Conservation (phyloP, 208 protist genomes). For the Lotmaria passim region DNA sequence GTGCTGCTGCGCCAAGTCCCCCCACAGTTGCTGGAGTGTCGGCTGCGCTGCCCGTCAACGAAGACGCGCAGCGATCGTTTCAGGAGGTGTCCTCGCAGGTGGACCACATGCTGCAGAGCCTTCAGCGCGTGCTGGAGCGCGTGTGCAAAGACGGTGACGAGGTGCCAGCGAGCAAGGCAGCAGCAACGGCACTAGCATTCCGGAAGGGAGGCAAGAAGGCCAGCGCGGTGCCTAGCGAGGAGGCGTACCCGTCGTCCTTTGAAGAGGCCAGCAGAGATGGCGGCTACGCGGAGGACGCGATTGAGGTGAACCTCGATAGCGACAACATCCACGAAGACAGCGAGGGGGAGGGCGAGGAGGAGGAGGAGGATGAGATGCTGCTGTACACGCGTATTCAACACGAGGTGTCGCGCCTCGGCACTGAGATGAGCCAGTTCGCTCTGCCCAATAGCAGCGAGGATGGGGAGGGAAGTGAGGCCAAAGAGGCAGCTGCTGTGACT, state of each 20-base stretch:
- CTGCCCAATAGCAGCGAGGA: constrained; percentile 11
- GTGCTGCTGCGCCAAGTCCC: not conserved
- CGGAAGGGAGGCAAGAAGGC: not conserved
- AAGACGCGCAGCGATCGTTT: constrained; percentile 30
- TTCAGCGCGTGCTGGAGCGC: constrained; percentile 59
- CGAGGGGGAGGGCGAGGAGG: not conserved
- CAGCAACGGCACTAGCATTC: not conserved
- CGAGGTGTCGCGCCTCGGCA: constrained; percentile 50
- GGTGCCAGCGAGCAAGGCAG: not conserved
- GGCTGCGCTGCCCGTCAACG: not conserved
- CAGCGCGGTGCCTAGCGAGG: not conserved
- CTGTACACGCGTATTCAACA: constrained; percentile 61
- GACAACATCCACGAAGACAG: not conserved
- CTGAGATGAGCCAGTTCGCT: constrained; percentile 47
- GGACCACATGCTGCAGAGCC: constrained; percentile 80
- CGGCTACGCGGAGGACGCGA: not conserved
- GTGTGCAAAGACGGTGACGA: constrained; percentile 46
- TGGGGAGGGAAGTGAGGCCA: not conserved
- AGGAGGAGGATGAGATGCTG: constrained; percentile 59
- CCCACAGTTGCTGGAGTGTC: not conserved
- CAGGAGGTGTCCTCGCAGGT: constrained; percentile 48
- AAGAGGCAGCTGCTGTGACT: constrained; percentile 3
- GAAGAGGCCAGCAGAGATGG: not conserved
- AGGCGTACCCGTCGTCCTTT: not conserved
- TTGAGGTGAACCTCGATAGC: constrained; percentile 19